Evolutionary conservation across 2,329 filamentous ascomycete species (phyloP).

Genomic region (Camillea tinctor): DNA sequence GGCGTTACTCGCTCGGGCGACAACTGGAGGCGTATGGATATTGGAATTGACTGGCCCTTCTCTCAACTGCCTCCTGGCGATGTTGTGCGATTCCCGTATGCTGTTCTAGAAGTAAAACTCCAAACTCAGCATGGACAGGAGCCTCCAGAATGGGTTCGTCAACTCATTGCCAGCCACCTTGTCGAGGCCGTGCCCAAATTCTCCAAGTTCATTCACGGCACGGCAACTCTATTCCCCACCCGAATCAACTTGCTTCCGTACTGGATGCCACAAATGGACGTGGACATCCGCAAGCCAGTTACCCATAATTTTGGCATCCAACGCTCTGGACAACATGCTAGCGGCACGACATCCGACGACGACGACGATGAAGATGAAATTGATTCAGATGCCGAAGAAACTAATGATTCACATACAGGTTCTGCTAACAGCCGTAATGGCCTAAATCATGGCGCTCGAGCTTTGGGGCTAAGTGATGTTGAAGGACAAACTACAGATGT

Average conservation of each 20-base stretch:
- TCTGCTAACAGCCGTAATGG: slow-evolving; percentile 15
- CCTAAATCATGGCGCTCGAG: slow-evolving; percentile 20
- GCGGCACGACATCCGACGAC: slow-evolving; percentile 74
- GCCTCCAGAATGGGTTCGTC: slow-evolving; percentile 93
- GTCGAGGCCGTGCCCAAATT: slow-evolving; percentile 99
- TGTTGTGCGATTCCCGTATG: slow-evolving; percentile 90
- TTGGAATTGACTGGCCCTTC: slow-evolving; percentile 95
- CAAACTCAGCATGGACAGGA: slow-evolving; percentile 95
- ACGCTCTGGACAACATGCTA: slow-evolving; percentile 70
- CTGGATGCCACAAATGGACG: slow-evolving; percentile 98
- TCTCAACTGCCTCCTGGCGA: slow-evolving; percentile 82
- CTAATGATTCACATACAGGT: slow-evolving; percentile 31
- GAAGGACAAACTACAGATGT: slow-evolving; percentile 78
- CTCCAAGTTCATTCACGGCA: slow-evolving; percentile 98
- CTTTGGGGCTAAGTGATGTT: slow-evolving; percentile 52
- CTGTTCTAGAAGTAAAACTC: slow-evolving; percentile 93
- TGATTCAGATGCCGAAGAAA: slow-evolving; percentile 65
- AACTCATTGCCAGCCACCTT: slow-evolving; percentile 87
- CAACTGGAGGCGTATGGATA: slow-evolving; percentile 97
- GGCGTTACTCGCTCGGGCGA: slow-evolving; percentile 72
- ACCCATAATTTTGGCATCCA: slow-evolving; percentile 90
- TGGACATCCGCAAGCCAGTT: slow-evolving; percentile 91
- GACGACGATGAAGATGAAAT: slow-evolving; percentile 70
- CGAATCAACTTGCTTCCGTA: slow-evolving; percentile 89
- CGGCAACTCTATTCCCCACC: slow-evolving; percentile 79